phyloP scores from a whole-genome alignment of 2,329 filamentous ascomycete species.

The Fusarium ambrosium region DNA sequence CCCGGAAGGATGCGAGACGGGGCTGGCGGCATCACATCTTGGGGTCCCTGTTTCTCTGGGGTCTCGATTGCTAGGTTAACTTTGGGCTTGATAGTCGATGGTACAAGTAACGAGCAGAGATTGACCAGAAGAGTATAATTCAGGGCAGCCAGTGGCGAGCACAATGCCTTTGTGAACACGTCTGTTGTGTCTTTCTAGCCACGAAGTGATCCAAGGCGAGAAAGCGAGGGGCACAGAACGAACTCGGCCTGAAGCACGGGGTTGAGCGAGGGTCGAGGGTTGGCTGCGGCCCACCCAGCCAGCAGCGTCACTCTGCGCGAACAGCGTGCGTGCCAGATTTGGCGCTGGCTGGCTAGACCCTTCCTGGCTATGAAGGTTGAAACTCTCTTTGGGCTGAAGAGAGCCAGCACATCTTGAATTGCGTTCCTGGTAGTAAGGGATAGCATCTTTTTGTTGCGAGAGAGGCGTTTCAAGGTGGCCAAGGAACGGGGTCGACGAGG shows the following conservation, averaged over 20 bases:
- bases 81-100: slow-evolving; percentile 5
- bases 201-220: slow-evolving; percentile 12
- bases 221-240: slow-evolving; percentile 21
- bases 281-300: slow-evolving; percentile 36
- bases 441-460: neutral
- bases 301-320: slow-evolving; percentile 38
- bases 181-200: neutral
- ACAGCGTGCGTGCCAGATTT: slow-evolving; percentile 32
- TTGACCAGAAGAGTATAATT: neutral
- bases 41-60: slow-evolving; percentile 31
- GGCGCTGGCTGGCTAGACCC: slow-evolving; percentile 27
- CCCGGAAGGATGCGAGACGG: slow-evolving; percentile 35
- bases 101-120: neutral
- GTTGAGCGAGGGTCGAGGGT: slow-evolving; percentile 40
- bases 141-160: neutral
- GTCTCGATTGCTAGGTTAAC: slow-evolving; percentile 23
- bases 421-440: slow-evolving; percentile 31
- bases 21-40: slow-evolving; percentile 27
- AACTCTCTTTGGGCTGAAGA: slow-evolving; percentile 33
- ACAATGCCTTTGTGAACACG: neutral
- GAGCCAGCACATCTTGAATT: slow-evolving; percentile 26
- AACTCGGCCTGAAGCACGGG: slow-evolving; percentile 36
- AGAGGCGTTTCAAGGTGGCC: neutral
- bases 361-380: slow-evolving; percentile 27
- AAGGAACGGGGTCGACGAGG: neutral